Evolutionary conservation across 2,329 filamentous ascomycete genomes (phyloP), one percentile per base, ranked within the genome.

Genomic region (Clonostachys solani): DNA sequence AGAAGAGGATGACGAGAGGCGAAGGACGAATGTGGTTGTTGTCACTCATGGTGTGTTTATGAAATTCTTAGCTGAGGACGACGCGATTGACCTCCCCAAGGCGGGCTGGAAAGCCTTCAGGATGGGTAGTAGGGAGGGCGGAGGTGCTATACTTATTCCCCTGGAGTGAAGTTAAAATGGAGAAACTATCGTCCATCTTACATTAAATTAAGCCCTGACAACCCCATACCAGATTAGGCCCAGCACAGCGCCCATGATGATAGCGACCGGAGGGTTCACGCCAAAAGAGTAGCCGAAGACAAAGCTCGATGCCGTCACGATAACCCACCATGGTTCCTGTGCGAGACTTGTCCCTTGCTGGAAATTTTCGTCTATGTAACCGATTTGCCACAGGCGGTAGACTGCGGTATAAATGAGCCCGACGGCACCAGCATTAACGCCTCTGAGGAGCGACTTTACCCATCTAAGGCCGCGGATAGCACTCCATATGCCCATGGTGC

Each of bases 401-500:
- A 83, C 78, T 2, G 79, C 80, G 2, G 80, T 83, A 48, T 79
- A 83, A 1, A 83, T 74, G 41, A 83, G 53, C 0, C 80, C 79
- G 1, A 83, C 76, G 0, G 80, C 80, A 0, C 68, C 68, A 1
- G 80, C 78, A 57, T 82, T 83, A 18, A 82, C 60, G 0, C 80
- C 79, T 12, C 78, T 57, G 7, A 48, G 42, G 5, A 43, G 42
- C 9, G 16, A 68, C 45, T 65, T 69, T 5, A 81, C 73, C 55
- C 65, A 65, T 12, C 66, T 62, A 46, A 61, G 60, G 16, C 60
- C 64, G 4, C 77, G 61, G 18, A 81, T 50, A 1, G 68, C 66
- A 12, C 66, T 60, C 80, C 79, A 83, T 23, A 81, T 60, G 9
- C 74, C 74, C 66, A 75, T 72, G 4, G 65, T 69, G 5, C 71